A percentile compares a stretch with the other conserved stretches of the same genome.
Evolutionary conservation across 768 basidiomycete genomes (phyloP).

Genomic region (Saitozyma sp.): DNA sequence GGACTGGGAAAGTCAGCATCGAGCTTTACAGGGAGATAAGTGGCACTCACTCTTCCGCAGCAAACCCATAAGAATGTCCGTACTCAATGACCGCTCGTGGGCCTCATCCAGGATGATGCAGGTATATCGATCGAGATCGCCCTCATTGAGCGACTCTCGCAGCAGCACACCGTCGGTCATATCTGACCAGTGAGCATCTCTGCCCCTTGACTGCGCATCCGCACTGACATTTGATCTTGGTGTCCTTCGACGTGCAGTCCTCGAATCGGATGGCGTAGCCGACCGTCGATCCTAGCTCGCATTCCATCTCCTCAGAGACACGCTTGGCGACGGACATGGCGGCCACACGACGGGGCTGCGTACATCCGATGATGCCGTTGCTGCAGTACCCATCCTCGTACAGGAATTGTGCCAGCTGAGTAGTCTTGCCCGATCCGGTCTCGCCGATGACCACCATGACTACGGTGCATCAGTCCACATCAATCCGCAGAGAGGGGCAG

Average conservation of each 20-base stretch:
- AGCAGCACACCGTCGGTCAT: constrained; percentile 99
- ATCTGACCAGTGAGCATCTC: constrained; percentile 60
- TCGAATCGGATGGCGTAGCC: constrained; percentile 99
- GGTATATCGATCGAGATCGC: constrained; percentile 95
- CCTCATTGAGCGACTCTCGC: constrained; percentile 97
- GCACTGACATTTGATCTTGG: constrained; percentile 88
- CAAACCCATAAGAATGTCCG: constrained; percentile 96
- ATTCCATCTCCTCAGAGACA: constrained; percentile 99
- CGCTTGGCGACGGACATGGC: constrained; percentile 99
- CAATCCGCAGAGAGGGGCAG: constrained; percentile 11
- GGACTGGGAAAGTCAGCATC: constrained; percentile 56
- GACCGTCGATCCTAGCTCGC: constrained; percentile 83
- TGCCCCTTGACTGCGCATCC: background rate
- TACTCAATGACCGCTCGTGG: constrained; percentile 94
- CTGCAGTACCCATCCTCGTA: constrained; percentile 95
- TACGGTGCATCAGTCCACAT: constrained; percentile 44
- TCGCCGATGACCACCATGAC: constrained; percentile 97
- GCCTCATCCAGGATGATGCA: constrained; percentile 99
- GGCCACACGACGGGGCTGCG: constrained; percentile 96
- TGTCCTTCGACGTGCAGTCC: constrained; percentile 90
- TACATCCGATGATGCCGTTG: constrained; percentile 90
- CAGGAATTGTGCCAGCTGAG: constrained; percentile 89
- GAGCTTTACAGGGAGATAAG: background rate
- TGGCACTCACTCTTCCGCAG: constrained; percentile 75
- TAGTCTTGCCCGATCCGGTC: constrained; percentile 99